These are phyloP conservation scores for Russula foetens DNA, from an alignment of 768 basidiomycete genomes.

Conservation along the genomic window DNA sequence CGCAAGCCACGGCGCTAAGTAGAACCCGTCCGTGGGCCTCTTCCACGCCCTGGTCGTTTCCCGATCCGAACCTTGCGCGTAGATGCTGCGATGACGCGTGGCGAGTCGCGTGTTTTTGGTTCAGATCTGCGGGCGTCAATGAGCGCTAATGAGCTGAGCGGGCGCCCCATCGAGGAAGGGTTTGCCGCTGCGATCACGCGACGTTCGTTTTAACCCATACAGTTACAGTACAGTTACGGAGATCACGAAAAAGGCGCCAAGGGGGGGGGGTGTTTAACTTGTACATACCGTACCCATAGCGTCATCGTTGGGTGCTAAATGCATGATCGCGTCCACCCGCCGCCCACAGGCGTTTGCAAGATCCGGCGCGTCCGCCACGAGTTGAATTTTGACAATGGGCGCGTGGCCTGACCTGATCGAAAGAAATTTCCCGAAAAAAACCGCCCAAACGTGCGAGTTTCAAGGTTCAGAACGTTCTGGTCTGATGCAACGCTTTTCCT, in stretches of 20 bases:
- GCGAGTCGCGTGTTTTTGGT: neutral
- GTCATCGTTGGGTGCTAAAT: neutral
- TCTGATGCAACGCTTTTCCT: neutral
- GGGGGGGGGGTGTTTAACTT: too few relatives aligned
- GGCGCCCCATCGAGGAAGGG: too few relatives aligned
- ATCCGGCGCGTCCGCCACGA: neutral
- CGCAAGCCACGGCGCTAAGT: neutral
- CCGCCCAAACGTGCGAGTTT: neutral
- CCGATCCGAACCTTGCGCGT: constrained; percentile 5
- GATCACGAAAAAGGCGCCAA: neutral
- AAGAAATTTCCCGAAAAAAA: neutral
- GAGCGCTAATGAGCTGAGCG: neutral
- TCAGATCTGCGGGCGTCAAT: neutral
- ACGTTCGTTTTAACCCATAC: too few relatives aligned
- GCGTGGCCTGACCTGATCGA: neutral
- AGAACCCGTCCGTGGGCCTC: too few relatives aligned
- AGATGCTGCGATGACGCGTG: neutral
- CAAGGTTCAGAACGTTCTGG: neutral
- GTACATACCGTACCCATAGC: too few relatives aligned
- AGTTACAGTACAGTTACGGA: too few relatives aligned
- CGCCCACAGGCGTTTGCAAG: constrained; percentile 1
- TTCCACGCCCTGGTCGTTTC: neutral
- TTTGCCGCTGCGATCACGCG: neutral
- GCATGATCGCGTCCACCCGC: neutral
- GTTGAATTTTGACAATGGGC: neutral